These are phyloP conservation scores for Monilinia fructicola DNA, from an alignment of 2,329 filamentous ascomycete genomes.

Conservation along the genomic window DNA sequence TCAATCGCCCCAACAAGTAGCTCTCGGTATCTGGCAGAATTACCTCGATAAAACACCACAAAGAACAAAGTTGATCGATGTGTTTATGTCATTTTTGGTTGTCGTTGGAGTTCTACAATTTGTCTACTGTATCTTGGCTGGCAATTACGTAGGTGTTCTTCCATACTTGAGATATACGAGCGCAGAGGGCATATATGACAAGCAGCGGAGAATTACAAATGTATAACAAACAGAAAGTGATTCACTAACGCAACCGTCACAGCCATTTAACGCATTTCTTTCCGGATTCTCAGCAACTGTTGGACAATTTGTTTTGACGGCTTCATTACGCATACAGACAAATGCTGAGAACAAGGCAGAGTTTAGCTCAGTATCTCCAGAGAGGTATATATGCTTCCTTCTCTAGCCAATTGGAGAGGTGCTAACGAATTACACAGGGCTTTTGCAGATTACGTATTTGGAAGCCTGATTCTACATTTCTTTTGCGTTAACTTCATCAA, in stretches of 20 bases:
- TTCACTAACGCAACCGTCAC: constrained; percentile 19
- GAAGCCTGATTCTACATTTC: constrained; percentile 93
- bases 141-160: constrained; percentile 78
- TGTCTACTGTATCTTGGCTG: constrained; percentile 83
- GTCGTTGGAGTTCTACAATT: constrained; percentile 89
- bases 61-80: constrained; percentile 87
- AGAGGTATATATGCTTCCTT: constrained; percentile 57
- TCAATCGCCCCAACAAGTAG: constrained; percentile 52
- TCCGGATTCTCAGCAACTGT: constrained; percentile 93
- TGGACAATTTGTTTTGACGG: constrained; percentile 94
- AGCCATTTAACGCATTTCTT: constrained; percentile 99
- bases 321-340: constrained; percentile 85
- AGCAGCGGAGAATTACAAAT: not conserved
- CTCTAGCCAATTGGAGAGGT: not conserved
- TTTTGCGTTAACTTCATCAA: constrained; percentile 99
- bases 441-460: constrained; percentile 94
- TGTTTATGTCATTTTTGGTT: constrained; percentile 85
- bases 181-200: constrained; percentile 1
- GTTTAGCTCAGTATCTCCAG: constrained; percentile 73
- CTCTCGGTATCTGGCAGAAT: constrained; percentile 69
- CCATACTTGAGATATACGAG: constrained; percentile 14
- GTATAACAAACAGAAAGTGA: not conserved
- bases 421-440: constrained; percentile 56
- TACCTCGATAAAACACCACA: constrained; percentile 83
- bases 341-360: constrained; percentile 77